Conservation (phyloP, 108 stramenopile species). For the Fragilaria radians region DNA sequence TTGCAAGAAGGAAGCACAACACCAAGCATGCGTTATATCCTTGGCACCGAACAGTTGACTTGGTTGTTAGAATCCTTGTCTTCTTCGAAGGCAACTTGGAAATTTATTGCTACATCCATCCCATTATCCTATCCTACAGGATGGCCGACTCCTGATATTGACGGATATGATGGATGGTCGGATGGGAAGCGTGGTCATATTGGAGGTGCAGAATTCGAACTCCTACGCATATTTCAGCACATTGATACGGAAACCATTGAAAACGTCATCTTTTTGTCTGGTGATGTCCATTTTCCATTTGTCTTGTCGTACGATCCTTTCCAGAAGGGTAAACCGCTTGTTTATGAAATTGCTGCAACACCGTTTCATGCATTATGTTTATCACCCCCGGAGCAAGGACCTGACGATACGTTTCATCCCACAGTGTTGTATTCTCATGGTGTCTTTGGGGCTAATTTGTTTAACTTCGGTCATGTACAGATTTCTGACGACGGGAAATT, state of each 20-base stretch:
- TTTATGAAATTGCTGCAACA: slow-evolving; percentile 6
- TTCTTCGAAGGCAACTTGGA: slow-evolving; percentile 31
- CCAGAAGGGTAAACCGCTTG: slow-evolving; percentile 1
- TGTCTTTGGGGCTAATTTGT: not conserved
- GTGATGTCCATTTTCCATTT: slow-evolving; percentile 1
- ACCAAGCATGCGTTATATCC: slow-evolving; percentile 17
- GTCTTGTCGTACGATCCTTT: slow-evolving; percentile 10
- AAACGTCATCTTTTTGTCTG: not conserved
- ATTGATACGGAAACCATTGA: not conserved
- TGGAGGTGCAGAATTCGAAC: slow-evolving; percentile 27
- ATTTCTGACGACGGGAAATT: slow-evolving; percentile 4
- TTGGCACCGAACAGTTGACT: slow-evolving; percentile 27
- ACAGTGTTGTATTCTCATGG: slow-evolving; percentile 2
- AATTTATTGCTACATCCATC: slow-evolving; percentile 32
- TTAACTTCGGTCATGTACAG: slow-evolving; percentile 7
- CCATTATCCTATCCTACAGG: slow-evolving; percentile 32
- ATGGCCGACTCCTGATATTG: slow-evolving; percentile 6
- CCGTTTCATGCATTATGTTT: slow-evolving; percentile 6
- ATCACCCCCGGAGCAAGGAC: slow-evolving; percentile 3
- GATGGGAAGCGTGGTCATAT: slow-evolving; percentile 8
- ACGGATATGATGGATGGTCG: slow-evolving; percentile 19
- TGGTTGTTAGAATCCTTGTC: slow-evolving; percentile 31
- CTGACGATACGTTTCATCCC: slow-evolving; percentile 5
- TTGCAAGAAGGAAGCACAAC: not conserved
- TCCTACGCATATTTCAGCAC: not conserved